phyloP scores from a whole-genome alignment of 202 grass and related monocot genomes.

The Saccharum hybrid region DNA sequence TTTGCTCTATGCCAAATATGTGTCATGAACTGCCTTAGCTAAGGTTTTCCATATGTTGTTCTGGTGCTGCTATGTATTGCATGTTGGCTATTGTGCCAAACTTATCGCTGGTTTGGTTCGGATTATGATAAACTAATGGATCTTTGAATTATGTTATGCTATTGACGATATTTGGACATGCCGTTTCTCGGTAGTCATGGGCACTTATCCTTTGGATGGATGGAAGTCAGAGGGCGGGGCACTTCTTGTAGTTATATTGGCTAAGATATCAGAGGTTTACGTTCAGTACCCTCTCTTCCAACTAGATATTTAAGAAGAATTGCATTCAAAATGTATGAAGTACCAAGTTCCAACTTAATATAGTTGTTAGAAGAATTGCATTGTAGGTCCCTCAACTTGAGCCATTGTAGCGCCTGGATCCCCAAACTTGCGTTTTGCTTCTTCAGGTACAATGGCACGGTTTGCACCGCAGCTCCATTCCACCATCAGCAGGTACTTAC shows the following conservation, averaged over 20 bases:
- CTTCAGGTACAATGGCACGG: too few relatives aligned
- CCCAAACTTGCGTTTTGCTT: too few relatives aligned
- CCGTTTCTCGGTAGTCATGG: not conserved
- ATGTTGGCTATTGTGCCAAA: slow-evolving; percentile 14
- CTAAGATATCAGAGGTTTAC: not conserved
- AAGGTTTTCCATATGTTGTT: not conserved
- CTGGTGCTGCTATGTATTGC: not conserved
- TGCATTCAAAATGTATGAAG: too few relatives aligned
- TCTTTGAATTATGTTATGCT: not conserved
- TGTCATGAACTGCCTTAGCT: not conserved
- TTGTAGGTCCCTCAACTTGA: too few relatives aligned
- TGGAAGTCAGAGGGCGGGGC: not conserved
- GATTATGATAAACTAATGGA: not conserved
- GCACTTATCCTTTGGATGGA: not conserved
- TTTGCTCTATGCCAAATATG: slow-evolving; percentile 19
- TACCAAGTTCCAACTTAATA: too few relatives aligned
- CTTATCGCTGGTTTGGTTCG: slow-evolving; percentile 21
- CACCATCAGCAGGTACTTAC: too few relatives aligned
- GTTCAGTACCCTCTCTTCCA: too few relatives aligned
- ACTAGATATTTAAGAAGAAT: too few relatives aligned
- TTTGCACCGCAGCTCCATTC: too few relatives aligned
- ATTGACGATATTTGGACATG: not conserved
- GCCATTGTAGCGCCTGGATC: too few relatives aligned
- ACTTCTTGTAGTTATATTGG: not conserved
- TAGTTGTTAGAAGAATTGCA: too few relatives aligned